Percentiles rank a stretch among this genome's conserved stretches.
These are phyloP conservation scores for Penicillium bovifimosum DNA, from an alignment of 495 filamentous ascomycete species.

Conservation along the genomic window DNA sequence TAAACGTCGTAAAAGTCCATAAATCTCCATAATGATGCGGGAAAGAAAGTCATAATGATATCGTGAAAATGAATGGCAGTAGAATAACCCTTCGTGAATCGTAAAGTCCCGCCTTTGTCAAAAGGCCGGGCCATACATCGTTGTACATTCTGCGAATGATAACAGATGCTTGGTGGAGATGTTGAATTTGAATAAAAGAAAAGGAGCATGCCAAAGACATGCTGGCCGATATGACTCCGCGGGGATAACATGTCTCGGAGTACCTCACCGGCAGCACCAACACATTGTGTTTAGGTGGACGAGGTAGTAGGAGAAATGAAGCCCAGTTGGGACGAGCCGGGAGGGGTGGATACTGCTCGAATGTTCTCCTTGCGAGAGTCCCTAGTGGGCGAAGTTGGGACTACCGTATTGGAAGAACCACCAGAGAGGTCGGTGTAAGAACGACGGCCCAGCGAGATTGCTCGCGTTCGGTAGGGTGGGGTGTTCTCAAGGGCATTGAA, in stretches of 20 bases:
- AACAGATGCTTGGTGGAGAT: constrained; percentile 9
- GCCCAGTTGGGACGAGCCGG: constrained; percentile 31
- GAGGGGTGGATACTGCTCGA: constrained; percentile 33
- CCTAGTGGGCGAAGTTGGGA: constrained; percentile 24
- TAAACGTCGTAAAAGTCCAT: background rate
- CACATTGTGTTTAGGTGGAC: constrained; percentile 5
- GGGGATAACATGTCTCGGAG: background rate
- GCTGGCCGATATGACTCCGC: background rate
- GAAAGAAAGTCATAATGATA: background rate
- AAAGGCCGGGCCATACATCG: constrained; percentile 11
- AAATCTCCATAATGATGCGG: constrained; percentile 1
- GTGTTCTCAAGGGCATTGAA: constrained; percentile 29
- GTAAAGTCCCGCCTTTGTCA: background rate
- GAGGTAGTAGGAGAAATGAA: constrained; percentile 19
- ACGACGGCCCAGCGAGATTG: constrained; percentile 20
- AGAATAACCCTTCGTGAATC: background rate
- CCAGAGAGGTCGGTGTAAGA: constrained; percentile 29
- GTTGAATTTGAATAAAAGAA: background rate
- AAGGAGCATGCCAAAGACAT: background rate
- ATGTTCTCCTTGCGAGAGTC: constrained; percentile 31
- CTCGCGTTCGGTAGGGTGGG: constrained; percentile 24
- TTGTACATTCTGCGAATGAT: constrained; percentile 19
- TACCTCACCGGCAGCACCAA: background rate
- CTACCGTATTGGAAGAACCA: constrained; percentile 29
- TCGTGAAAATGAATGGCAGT: background rate